Conservation (phyloP, 2,329 filamentous ascomycete species). For the Zarea fungicola region DNA sequence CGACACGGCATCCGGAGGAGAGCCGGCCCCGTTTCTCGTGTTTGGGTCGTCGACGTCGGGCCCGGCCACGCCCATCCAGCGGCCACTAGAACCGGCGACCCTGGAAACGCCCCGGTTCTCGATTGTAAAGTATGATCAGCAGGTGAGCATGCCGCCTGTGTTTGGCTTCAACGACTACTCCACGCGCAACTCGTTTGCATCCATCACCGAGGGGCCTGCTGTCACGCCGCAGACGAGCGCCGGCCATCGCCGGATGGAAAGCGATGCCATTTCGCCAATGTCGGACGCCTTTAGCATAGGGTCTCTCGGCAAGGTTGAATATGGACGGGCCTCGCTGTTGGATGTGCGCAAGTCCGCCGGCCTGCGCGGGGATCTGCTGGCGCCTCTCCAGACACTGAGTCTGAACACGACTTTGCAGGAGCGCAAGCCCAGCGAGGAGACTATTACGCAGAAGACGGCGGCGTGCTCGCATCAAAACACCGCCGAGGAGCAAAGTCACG, state of each 20-base stretch:
- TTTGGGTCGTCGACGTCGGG: conserved; percentile 32
- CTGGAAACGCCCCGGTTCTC: conserved; percentile 1
- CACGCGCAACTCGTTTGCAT: background rate
- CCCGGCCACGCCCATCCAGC: background rate
- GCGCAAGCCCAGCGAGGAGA: conserved; percentile 3
- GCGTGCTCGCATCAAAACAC: background rate
- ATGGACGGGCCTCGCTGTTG: conserved; percentile 35
- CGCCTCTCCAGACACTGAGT: background rate
- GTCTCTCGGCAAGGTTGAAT: conserved; percentile 32
- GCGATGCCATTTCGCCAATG: conserved; percentile 20
- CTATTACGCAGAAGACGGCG: background rate
- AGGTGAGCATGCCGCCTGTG: conserved; percentile 3
- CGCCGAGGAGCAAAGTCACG: background rate
- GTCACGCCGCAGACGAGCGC: background rate
- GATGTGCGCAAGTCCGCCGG: conserved; percentile 30
- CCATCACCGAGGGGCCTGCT: background rate
- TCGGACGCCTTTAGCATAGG: conserved; percentile 31
- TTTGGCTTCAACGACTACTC: conserved; percentile 8
- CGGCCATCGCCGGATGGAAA: background rate
- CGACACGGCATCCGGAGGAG: conserved; percentile 36
- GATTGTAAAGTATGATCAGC: conserved; percentile 2
- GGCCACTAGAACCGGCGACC: background rate
- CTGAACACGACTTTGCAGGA: conserved; percentile 2
- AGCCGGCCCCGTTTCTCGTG: conserved; percentile 43
- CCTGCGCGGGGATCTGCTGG: conserved; percentile 10